Evolutionary conservation across 495 filamentous ascomycete species (phyloP).

Genomic region (Penicillium tannophilum): DNA sequence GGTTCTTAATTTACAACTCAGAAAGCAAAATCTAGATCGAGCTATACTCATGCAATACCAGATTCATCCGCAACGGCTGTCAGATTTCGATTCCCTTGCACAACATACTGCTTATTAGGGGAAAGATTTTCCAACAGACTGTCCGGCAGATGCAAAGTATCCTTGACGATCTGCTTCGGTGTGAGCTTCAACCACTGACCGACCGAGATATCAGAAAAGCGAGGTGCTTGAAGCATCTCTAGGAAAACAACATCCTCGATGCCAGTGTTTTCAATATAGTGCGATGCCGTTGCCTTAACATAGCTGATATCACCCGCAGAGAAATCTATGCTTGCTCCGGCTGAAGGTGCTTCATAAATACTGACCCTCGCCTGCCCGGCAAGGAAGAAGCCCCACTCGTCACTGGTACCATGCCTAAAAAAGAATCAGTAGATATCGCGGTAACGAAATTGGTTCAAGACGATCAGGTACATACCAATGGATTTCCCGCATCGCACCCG

Average conservation of each 20-base stretch:
- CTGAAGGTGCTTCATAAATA: constrained; percentile 6
- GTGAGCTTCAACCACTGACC: constrained; percentile 14
- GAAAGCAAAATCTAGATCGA: background rate
- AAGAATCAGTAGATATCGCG: background rate
- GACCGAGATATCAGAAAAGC: constrained; percentile 13
- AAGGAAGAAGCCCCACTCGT: constrained; percentile 14
- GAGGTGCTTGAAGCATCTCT: constrained; percentile 8
- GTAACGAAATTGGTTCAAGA: background rate
- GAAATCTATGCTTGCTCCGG: constrained; percentile 12
- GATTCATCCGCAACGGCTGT: background rate
- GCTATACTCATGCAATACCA: background rate
- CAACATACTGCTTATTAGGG: constrained; percentile 12
- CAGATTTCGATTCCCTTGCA: constrained; percentile 8
- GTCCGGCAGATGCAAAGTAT: constrained; percentile 12
- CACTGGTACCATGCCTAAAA: constrained; percentile 9
- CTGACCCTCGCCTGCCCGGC: constrained; percentile 9
- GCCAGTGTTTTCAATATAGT: constrained; percentile 13
- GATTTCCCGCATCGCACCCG: constrained; percentile 13
- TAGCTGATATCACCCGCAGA: constrained; percentile 11
- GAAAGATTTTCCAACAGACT: constrained; percentile 14
- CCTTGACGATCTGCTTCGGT: constrained; percentile 12
- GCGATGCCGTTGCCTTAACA: constrained; percentile 1
- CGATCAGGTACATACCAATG: constrained; percentile 1
- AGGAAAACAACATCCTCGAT: constrained; percentile 12
- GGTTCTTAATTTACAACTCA: background rate